Evolutionary conservation across 768 basidiomycete species (phyloP), one percentile per base, ranked within the genome.

Genomic region (Calocera viscosa): DNA sequence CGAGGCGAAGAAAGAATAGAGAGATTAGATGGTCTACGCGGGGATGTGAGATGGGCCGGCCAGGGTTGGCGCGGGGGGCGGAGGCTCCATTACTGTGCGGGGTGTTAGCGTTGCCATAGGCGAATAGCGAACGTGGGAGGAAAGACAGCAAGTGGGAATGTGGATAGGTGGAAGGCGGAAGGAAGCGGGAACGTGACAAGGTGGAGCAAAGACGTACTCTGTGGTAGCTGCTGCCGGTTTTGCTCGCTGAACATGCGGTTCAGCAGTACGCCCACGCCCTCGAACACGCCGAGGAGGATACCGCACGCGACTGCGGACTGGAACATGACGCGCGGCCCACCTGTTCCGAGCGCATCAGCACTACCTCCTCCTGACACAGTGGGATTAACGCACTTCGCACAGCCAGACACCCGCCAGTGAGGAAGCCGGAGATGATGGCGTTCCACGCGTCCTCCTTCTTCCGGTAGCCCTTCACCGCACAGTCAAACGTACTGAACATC

Each of bases 391-490:
- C 76, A 96, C 95, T 91, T 80, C 95, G 84, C 69, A 90, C 84
- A 67, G 95, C 96, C 65, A 97, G 78, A 76, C 91, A 94, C 66
- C 96, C 96, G 77, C 96, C 96, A 11, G 96, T 98, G 86, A 96
- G 84, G 80, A 99, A 99, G 49, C 96, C 96, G 28, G 94, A 93
- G 64, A 96, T 88, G 73, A 99, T 98, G 43, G 94, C 94, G 74
- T 99, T 99, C 94, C 94, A 99, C 64, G 95, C 90, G 76, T 96
- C 94, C 78, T 96, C 94, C 76, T 97, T 96, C 80, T 96, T 93
- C 75, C 94, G 83, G 81, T 86, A 91, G 16, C 93, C 91, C 78
- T 99, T 98, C 72, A 99, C 89, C 0, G 94, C 94, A 76, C 96
- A 99, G 77, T 98, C 96, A 72, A 96, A 99, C 35, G 92, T 90